Percentiles rank a stretch among this genome's conserved stretches.
Evolutionary conservation across 2,329 filamentous ascomycete species (phyloP).

Genomic region (Curvularia spicifera): DNA sequence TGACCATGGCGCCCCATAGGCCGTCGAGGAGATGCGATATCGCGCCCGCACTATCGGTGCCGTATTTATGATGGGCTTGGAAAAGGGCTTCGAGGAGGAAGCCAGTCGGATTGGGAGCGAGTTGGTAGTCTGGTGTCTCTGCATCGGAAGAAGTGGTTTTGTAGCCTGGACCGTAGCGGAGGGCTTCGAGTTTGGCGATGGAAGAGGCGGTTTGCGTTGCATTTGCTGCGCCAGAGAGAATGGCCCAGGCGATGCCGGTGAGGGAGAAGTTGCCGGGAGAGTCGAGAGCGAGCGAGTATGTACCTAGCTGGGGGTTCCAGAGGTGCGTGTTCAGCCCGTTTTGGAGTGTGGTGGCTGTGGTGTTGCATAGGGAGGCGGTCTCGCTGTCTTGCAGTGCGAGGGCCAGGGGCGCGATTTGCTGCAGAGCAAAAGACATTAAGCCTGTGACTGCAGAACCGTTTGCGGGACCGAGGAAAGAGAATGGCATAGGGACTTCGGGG

Average conservation of each 20-base stretch:
- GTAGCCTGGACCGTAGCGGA: conserved; percentile 6
- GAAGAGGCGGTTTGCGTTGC: conserved; percentile 35
- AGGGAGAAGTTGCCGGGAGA: conserved; percentile 43
- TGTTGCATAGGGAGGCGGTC: background rate
- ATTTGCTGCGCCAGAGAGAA: conserved; percentile 47
- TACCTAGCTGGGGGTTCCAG: conserved; percentile 43
- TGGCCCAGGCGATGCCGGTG: conserved; percentile 43
- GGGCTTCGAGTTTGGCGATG: conserved; percentile 36
- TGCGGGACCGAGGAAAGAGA: background rate
- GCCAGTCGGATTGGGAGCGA: conserved; percentile 55
- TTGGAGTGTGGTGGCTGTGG: background rate
- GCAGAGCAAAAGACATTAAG: background rate
- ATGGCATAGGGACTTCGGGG: background rate
- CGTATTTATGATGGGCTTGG: conserved; percentile 28
- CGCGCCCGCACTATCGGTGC: conserved; percentile 12
- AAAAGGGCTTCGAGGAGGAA: conserved; percentile 52
- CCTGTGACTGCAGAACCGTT: conserved; percentile 4
- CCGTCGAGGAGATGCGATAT: conserved; percentile 44
- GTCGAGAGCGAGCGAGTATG: conserved; percentile 40
- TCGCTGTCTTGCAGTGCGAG: background rate
- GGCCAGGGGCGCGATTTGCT: background rate
- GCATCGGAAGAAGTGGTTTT: conserved; percentile 12
- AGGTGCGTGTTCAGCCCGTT: conserved; percentile 24
- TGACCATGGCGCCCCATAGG: conserved; percentile 55
- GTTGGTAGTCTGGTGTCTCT: conserved; percentile 22